These are phyloP conservation scores for Phoma sp. DNA, from an alignment of 2,329 filamentous ascomycete species.

Conservation along the genomic window DNA sequence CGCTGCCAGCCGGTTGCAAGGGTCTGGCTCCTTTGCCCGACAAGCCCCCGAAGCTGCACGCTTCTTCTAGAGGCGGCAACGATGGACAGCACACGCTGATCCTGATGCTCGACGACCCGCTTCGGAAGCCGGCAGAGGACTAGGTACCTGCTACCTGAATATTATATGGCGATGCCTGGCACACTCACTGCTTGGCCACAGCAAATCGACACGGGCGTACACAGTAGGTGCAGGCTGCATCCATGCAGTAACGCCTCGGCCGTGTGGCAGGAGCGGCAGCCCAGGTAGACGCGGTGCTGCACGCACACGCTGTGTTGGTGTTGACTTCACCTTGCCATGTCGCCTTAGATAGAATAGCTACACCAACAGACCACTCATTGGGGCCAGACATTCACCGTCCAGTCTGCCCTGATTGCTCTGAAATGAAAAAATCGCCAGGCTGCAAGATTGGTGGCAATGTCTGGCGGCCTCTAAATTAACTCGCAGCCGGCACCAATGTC, in stretches of 20 bases:
- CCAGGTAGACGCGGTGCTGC: no score
- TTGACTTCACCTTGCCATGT: conserved; percentile 1
- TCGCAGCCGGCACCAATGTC: conserved; percentile 24
- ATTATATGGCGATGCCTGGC: conserved; percentile 4
- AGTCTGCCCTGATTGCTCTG: conserved; percentile 6
- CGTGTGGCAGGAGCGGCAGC: conserved; percentile 10
- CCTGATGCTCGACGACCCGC: conserved; percentile 20
- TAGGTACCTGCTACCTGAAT: neutral
- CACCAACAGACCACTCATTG: conserved; percentile 1
- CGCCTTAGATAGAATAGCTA: no score
- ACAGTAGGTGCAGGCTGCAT: conserved; percentile 2
- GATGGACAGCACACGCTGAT: conserved; percentile 20
- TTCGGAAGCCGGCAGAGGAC: conserved; percentile 22
- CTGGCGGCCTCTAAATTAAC: conserved; percentile 25
- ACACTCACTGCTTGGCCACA: conserved; percentile 18
- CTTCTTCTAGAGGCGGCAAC: conserved; percentile 22
- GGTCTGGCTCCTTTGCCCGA: conserved; percentile 22
- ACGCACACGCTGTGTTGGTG: conserved; percentile 4
- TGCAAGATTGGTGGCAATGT: conserved; percentile 27
- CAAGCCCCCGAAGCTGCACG: conserved; percentile 18
- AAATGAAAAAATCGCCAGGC: conserved; percentile 20
- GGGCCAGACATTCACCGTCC: neutral
- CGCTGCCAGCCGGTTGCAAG: conserved; percentile 24
- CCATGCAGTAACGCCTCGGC: conserved; percentile 14
- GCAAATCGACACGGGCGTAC: conserved; percentile 4